Evolutionary conservation across 306 rosid genomes (phyloP).

Genomic region (Pyrus betulifolia): DNA sequence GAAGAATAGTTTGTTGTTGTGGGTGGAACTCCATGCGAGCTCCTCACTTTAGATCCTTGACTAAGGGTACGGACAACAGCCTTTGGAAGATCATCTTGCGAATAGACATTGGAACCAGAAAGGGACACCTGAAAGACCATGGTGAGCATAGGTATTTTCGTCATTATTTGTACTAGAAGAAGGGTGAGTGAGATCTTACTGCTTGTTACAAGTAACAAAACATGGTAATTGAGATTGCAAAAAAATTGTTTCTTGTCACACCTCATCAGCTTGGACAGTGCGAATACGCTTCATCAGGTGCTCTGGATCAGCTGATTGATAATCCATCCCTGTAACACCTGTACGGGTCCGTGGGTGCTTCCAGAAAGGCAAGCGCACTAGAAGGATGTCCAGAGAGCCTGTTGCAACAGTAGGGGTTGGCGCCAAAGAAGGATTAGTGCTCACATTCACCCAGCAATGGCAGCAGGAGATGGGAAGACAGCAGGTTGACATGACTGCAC

Average conservation of each 20-base stretch:
- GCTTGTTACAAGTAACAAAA: neutral
- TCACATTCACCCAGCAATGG: constrained; percentile 45
- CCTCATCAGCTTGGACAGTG: constrained; percentile 35
- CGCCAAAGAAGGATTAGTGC: constrained; percentile 27
- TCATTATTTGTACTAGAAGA: neutral
- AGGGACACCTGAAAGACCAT: constrained; percentile 28
- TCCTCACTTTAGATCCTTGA: constrained; percentile 41
- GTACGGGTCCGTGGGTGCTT: constrained; percentile 39
- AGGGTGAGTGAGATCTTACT: neutral
- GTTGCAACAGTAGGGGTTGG: constrained; percentile 25
- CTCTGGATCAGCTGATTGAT: constrained; percentile 43
- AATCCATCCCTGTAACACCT: constrained; percentile 37
- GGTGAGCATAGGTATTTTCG: neutral
- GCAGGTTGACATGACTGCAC: constrained; percentile 39
- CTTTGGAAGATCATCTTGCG: constrained; percentile 42
- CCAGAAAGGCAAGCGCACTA: constrained; percentile 33
- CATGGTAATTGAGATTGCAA: neutral
- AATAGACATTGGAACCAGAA: constrained; percentile 29
- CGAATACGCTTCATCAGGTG: constrained; percentile 39
- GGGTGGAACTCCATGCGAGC: constrained; percentile 40
- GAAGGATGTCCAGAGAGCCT: constrained; percentile 40
- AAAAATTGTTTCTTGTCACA: constrained; percentile 1
- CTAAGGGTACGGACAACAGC: constrained; percentile 24
- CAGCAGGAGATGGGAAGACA: constrained; percentile 36
- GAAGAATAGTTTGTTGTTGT: constrained; percentile 27